phyloP scores from a whole-genome alignment of 257 asterid species.

The Ballota nigra region DNA sequence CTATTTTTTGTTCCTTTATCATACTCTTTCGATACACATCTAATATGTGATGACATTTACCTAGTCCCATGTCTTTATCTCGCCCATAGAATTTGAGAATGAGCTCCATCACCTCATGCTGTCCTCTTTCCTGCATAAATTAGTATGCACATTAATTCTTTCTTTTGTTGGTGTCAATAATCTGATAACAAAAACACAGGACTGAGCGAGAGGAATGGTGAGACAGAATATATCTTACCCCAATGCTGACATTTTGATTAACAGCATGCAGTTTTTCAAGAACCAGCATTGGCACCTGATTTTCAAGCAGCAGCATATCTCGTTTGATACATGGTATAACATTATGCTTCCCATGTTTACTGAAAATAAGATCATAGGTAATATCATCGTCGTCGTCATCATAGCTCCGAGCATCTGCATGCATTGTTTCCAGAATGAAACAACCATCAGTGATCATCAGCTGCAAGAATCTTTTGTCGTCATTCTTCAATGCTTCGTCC shows the following conservation, averaged over 20 bases:
- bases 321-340: constrained; percentile 24
- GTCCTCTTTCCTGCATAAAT: not conserved
- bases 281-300: constrained; percentile 23
- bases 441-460: constrained; percentile 32
- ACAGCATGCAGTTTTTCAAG: not conserved
- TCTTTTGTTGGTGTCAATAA: not conserved
- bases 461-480: constrained; percentile 6
- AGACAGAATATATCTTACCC: not conserved
- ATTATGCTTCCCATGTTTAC: constrained; percentile 27
- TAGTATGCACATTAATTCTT: no score
- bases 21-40: constrained; percentile 31
- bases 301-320: constrained; percentile 31
- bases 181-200: not conserved
- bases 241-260: not conserved
- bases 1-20: not conserved
- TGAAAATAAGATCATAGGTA: constrained; percentile 23
- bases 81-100: not conserved
- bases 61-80: not conserved
- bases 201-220: not conserved
- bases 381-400: not conserved
- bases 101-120: not conserved
- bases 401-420: not conserved
- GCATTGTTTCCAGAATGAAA: constrained; percentile 32
- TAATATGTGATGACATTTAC: constrained; percentile 29
- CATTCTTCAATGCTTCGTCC: not conserved